These are phyloP conservation scores for Thalassiosira livingstoniorum DNA, from an alignment of 352 stramenopile genomes.

Conservation along the genomic window DNA sequence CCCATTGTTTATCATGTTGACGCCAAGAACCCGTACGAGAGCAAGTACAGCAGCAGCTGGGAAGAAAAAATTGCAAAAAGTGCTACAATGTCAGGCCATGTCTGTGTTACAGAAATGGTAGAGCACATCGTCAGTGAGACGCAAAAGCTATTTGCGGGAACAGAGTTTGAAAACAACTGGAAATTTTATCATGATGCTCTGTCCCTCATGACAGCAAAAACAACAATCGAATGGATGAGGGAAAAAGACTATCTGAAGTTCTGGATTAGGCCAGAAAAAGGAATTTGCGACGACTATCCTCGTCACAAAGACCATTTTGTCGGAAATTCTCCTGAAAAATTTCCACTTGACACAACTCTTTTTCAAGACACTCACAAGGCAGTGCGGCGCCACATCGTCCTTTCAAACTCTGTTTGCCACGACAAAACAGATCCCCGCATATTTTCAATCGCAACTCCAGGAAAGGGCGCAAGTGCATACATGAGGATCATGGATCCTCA, in stretches of 20 bases:
- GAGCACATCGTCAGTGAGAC: neutral
- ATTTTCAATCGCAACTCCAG: no score
- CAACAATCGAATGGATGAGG: conserved; percentile 1
- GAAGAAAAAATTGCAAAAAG: neutral
- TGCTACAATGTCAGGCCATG: neutral
- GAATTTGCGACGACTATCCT: no score
- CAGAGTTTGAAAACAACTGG: neutral
- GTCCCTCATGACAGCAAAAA: neutral
- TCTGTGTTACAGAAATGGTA: conserved; percentile 7
- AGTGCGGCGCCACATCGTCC: no score
- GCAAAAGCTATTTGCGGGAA: neutral
- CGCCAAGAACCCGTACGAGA: conserved; percentile 13
- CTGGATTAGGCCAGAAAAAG: neutral
- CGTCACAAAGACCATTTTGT: no score
- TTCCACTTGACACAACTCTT: no score
- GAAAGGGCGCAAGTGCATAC: no score
- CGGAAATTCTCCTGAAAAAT: no score
- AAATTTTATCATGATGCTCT: conserved; percentile 14
- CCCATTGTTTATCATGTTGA: no score
- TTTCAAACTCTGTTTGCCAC: no score
- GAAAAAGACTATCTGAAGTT: neutral
- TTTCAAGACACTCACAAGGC: no score
- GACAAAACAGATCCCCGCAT: no score
- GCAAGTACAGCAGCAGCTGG: conserved; percentile 1
- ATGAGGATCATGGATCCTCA: no score